A percentile compares a stretch with the other conserved stretches of the same genome.
Evolutionary conservation across 371 early-diverging fungal species (phyloP).

Genomic region (Smittium culicis): DNA sequence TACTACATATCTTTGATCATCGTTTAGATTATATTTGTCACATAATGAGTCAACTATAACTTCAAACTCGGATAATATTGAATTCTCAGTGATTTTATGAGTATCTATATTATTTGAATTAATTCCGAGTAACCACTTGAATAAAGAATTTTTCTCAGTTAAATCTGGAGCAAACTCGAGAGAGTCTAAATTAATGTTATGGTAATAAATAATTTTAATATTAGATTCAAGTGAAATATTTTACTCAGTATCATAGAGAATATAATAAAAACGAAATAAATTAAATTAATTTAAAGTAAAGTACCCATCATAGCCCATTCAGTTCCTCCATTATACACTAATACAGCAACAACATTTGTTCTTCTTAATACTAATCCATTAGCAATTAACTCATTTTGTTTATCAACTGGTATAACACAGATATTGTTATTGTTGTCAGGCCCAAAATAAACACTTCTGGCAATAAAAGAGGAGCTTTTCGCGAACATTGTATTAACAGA

Average conservation of each 20-base stretch:
- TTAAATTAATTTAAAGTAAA: too few relatives aligned
- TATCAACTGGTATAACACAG: slow-evolving; percentile 21
- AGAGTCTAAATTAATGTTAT: slow-evolving; percentile 29
- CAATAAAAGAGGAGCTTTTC: slow-evolving; percentile 19
- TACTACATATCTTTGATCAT: slow-evolving; percentile 48
- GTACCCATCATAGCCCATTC: slow-evolving; percentile 62
- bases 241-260: too few relatives aligned
- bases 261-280: too few relatives aligned
- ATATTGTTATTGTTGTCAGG: slow-evolving; percentile 29
- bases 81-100: slow-evolving; percentile 11
- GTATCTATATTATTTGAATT: slow-evolving; percentile 13
- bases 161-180: slow-evolving; percentile 30
- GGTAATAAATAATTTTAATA: too few relatives aligned
- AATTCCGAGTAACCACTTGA: slow-evolving; percentile 26
- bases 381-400: slow-evolving; percentile 23
- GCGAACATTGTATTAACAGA: slow-evolving; percentile 18
- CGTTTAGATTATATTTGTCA: slow-evolving; percentile 16
- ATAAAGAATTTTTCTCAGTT: slow-evolving; percentile 33
- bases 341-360: slow-evolving; percentile 39
- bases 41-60: slow-evolving; percentile 9
- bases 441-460: slow-evolving; percentile 26
- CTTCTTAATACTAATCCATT: slow-evolving; percentile 14
- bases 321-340: slow-evolving; percentile 46
- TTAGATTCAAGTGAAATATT: too few relatives aligned
- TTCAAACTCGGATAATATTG: slow-evolving; percentile 7